Evolutionary conservation across 768 basidiomycete species (phyloP).

Genomic region (Suillus fuscotomentosus): DNA sequence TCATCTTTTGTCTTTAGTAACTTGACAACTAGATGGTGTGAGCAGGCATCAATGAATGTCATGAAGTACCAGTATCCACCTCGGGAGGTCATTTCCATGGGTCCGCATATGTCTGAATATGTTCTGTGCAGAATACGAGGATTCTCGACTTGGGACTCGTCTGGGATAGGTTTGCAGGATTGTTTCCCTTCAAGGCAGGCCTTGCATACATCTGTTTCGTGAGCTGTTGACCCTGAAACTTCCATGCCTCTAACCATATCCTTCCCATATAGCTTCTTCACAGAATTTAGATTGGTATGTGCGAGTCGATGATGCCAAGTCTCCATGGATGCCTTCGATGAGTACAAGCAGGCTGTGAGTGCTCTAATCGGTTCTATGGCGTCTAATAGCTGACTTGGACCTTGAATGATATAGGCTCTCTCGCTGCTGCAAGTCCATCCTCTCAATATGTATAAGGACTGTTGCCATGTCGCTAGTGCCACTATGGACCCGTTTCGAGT

Average conservation of each 20-base stretch:
- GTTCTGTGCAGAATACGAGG: neutral
- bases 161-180: conserved; percentile 9
- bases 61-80: conserved; percentile 15
- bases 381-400: neutral
- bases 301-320: conserved; percentile 1
- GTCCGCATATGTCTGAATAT: conserved; percentile 22
- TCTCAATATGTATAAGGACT: conserved; percentile 7
- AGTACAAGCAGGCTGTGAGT: neutral
- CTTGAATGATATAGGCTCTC: neutral
- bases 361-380: neutral
- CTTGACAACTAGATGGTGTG: too few relatives aligned
- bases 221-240: too few relatives aligned
- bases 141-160: conserved; percentile 5
- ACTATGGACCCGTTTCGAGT: neutral
- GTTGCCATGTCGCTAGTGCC: neutral
- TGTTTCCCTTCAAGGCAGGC: conserved; percentile 26
- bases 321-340: conserved; percentile 1
- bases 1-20: too few relatives aligned
- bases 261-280: conserved; percentile 5
- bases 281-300: conserved; percentile 1
- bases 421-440: neutral
- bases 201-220: conserved; percentile 8
- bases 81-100: conserved; percentile 9
- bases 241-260: conserved; percentile 6
- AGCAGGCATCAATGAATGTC: conserved; percentile 2